These are phyloP conservation scores for Colletotrichum eremochloae DNA, from an alignment of 2,329 filamentous ascomycete species.

Conservation along the genomic window DNA sequence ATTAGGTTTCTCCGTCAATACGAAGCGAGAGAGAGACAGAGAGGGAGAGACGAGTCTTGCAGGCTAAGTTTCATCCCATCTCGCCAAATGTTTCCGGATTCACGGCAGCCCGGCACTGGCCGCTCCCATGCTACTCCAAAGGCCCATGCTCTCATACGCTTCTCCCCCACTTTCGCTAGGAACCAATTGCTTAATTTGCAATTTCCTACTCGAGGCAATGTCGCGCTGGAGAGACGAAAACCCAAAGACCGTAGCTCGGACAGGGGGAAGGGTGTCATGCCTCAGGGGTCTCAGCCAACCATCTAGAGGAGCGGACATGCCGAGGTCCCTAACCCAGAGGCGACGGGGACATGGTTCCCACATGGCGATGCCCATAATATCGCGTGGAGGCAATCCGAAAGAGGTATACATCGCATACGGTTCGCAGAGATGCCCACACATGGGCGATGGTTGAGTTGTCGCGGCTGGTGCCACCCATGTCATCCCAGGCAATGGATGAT, in stretches of 20 bases:
- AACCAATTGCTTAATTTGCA: background rate
- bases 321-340: conserved; percentile 12
- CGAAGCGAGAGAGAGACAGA: background rate
- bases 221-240: conserved; percentile 17
- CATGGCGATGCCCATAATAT: conserved; percentile 4
- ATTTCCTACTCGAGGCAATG: conserved; percentile 18
- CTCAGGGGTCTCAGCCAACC: background rate
- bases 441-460: conserved; percentile 30
- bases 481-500: conserved; percentile 28
- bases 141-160: conserved; percentile 17
- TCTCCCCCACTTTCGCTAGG: conserved; percentile 9
- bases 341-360: conserved; percentile 4
- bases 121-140: background rate
- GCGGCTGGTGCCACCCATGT: conserved; percentile 21
- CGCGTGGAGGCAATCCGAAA: background rate
- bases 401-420: background rate
- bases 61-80: conserved; percentile 40
- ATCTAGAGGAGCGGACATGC: background rate
- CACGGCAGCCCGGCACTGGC: conserved; percentile 31
- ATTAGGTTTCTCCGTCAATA: conserved; percentile 13
- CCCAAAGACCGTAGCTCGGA: conserved; percentile 16
- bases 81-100: conserved; percentile 32
- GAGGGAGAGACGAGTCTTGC: background rate
- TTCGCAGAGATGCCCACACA: conserved; percentile 13
- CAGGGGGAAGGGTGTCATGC: conserved; percentile 8